These are phyloP conservation scores for Incumbomyces lentus DNA, from an alignment of 2,329 filamentous ascomycete species.

Conservation along the genomic window DNA sequence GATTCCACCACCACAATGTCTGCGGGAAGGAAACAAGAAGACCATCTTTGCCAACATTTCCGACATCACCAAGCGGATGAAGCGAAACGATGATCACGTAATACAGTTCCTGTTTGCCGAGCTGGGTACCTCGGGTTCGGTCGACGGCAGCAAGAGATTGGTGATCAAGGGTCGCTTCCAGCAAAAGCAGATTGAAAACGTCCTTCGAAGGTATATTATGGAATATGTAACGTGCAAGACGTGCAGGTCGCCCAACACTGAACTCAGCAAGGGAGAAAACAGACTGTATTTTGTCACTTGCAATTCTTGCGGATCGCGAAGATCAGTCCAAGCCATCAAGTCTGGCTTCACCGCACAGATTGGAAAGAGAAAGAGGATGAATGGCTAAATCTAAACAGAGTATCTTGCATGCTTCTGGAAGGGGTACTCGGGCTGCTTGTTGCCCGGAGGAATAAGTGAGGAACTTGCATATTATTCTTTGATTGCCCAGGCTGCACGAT, in stretches of 20 bases:
- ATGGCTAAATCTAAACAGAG: conserved; percentile 48
- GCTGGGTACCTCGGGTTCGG: conserved; percentile 91
- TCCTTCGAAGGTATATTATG: conserved; percentile 90
- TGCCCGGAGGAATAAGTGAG: no score
- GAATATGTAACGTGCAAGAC: conserved; percentile 90
- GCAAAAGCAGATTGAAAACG: conserved; percentile 98
- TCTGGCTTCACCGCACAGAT: conserved; percentile 99
- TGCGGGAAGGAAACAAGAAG: conserved; percentile 99
- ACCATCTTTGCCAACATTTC: conserved; percentile 99
- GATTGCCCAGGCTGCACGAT: no score
- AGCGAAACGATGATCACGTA: conserved; percentile 94
- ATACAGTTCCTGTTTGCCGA: conserved; percentile 96
- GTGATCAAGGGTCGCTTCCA: conserved; percentile 99
- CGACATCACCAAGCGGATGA: conserved; percentile 99
- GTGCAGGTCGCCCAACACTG: conserved; percentile 86
- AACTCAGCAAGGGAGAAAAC: conserved; percentile 98
- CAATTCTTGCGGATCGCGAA: conserved; percentile 74
- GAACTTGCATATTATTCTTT: no score
- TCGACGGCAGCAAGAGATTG: conserved; percentile 81
- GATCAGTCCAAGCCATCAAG: conserved; percentile 96
- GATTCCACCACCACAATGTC: conserved; percentile 95
- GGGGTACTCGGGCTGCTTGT: no score
- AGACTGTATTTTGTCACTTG: conserved; percentile 97
- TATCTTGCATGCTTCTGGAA: no score
- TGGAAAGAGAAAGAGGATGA: conserved; percentile 94